phyloP scores from a whole-genome alignment of 2,329 filamentous ascomycete genomes.

The Beauveria sp. region DNA sequence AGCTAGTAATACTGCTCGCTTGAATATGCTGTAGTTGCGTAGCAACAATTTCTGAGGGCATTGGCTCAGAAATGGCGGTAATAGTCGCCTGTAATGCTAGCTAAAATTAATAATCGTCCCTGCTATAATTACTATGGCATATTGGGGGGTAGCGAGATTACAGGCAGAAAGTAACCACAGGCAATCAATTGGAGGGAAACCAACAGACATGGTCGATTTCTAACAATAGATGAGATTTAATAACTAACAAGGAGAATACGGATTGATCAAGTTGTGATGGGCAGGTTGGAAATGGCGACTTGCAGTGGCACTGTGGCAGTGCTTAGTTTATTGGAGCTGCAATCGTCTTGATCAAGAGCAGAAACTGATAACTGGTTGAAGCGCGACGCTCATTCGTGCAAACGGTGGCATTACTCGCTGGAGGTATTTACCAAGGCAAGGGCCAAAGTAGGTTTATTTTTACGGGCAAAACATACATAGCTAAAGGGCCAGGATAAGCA shows the following conservation, averaged over 20 bases:
- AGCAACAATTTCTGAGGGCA: not conserved
- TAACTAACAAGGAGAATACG: not conserved
- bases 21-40: not conserved
- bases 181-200: not conserved
- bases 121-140: not conserved
- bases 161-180: not conserved
- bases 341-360: not conserved
- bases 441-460: too few relatives aligned
- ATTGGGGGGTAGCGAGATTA: not conserved
- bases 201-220: not conserved
- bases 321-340: not conserved
- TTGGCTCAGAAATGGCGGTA: not conserved
- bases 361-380: too few relatives aligned
- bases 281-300: not conserved
- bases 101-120: not conserved
- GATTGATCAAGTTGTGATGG: not conserved
- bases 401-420: too few relatives aligned
- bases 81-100: not conserved
- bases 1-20: not conserved
- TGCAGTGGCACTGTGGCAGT: not conserved
- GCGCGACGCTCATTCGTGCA: not conserved
- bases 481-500: not conserved
- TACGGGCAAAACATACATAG: too few relatives aligned
- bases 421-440: too few relatives aligned
- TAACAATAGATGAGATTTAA: not conserved